These are phyloP conservation scores for Phanerochaete sordida DNA, from an alignment of 768 basidiomycete species.

Conservation along the genomic window DNA sequence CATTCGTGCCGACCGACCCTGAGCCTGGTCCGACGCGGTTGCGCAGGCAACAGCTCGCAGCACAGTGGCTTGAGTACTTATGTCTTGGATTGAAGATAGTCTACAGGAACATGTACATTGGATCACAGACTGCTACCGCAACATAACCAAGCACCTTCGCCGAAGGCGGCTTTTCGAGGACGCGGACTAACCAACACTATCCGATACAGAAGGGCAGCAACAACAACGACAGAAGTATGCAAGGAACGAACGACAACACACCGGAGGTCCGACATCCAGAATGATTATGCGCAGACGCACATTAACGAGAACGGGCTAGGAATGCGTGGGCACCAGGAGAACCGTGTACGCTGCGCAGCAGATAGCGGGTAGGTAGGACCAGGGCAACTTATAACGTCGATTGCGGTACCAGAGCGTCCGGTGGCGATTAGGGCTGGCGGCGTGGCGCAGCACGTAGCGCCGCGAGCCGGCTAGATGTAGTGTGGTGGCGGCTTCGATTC, in stretches of 20 bases:
- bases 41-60: not conserved
- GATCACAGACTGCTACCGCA: too few species aligned
- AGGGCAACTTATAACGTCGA: not conserved
- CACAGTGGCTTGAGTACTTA: not conserved
- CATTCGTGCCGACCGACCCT: not conserved
- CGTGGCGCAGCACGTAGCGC: too few species aligned
- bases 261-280: not conserved
- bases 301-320: not conserved
- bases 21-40: too few species aligned
- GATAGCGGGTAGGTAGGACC: not conserved
- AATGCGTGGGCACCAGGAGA: not conserved
- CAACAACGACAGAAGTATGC: not conserved
- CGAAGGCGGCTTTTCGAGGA: not conserved
- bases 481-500: not conserved
- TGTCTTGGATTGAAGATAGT: not conserved
- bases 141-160: not conserved
- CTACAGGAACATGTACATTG: not conserved
- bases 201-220: not conserved
- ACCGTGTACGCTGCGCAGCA: not conserved
- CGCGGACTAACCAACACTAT: not conserved
- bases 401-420: not conserved
- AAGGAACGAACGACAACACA: not conserved
- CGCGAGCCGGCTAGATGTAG: not conserved
- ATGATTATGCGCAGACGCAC: not conserved
- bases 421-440: not conserved